These are phyloP conservation scores for Exophiala spinifera DNA, from an alignment of 2,329 filamentous ascomycete genomes.

Conservation along the genomic window DNA sequence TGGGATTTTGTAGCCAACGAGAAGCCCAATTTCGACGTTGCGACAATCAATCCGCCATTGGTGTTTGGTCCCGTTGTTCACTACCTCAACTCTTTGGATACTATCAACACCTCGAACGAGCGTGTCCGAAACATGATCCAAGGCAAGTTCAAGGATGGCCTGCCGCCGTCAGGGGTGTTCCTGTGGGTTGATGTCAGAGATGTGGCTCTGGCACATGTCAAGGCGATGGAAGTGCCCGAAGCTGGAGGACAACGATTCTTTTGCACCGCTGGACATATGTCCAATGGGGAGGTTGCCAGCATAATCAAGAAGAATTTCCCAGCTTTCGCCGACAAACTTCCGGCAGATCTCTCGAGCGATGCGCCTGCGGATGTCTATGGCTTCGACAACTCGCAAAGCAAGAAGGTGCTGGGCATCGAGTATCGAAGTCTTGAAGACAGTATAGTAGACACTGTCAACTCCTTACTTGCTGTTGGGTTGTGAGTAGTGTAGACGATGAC, in stretches of 20 bases:
- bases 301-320: constrained; percentile 43
- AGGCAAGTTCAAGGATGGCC: constrained; percentile 22
- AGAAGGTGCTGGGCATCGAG: constrained; percentile 40
- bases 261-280: constrained; percentile 40
- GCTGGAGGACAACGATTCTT: constrained; percentile 48
- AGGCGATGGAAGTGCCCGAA: constrained; percentile 45
- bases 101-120: constrained; percentile 70
- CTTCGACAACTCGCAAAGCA: constrained; percentile 41
- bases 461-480: constrained; percentile 55
- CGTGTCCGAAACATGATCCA: constrained; percentile 53
- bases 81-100: constrained; percentile 60
- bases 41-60: constrained; percentile 61
- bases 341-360: constrained; percentile 53
- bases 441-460: constrained; percentile 48
- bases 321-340: constrained; percentile 41
- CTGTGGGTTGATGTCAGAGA: constrained; percentile 57
- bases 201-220: constrained; percentile 47
- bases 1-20: constrained; percentile 62
- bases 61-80: constrained; percentile 64
- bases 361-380: constrained; percentile 50
- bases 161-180: constrained; percentile 51
- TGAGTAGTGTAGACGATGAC: not conserved
- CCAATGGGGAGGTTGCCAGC: constrained; percentile 43
- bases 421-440: constrained; percentile 40
- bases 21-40: constrained; percentile 58